Percentiles rank a stretch among this genome's conserved stretches.
These are phyloP conservation scores for Fusarium armeniacum DNA, from an alignment of 2,329 filamentous ascomycete species.

Conservation along the genomic window DNA sequence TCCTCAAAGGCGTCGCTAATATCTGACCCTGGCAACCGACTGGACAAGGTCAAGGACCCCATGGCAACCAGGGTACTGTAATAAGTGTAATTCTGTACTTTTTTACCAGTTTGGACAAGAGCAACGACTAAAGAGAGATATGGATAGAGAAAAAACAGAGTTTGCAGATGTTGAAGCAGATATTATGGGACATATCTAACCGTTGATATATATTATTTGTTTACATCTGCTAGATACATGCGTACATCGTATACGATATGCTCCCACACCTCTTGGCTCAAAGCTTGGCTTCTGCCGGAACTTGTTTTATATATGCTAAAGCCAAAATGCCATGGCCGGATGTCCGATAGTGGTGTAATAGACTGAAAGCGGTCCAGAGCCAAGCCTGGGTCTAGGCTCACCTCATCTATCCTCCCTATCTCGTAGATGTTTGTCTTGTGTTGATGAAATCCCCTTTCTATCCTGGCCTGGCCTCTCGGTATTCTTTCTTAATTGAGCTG, in stretches of 20 bases:
- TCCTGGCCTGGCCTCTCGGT: slow-evolving; percentile 27
- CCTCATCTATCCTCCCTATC: background rate
- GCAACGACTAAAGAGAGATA: slow-evolving; percentile 10
- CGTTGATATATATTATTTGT: background rate
- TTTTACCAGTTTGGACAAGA: slow-evolving; percentile 32
- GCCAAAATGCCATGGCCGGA: slow-evolving; percentile 27
- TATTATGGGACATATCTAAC: background rate
- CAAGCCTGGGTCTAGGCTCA: slow-evolving; percentile 14
- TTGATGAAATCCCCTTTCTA: slow-evolving; percentile 30
- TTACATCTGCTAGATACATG: background rate
- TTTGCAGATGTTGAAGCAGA: background rate
- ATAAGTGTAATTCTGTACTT: slow-evolving; percentile 32
- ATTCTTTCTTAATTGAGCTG: slow-evolving; percentile 43
- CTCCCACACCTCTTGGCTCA: slow-evolving; percentile 29
- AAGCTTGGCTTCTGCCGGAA: slow-evolving; percentile 27
- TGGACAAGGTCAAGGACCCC: slow-evolving; percentile 21
- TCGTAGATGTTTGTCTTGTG: slow-evolving; percentile 15
- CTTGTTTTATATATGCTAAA: slow-evolving; percentile 36
- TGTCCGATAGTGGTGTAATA: slow-evolving; percentile 40
- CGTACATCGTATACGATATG: slow-evolving; percentile 9
- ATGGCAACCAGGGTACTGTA: slow-evolving; percentile 36
- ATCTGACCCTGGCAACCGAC: slow-evolving; percentile 25
- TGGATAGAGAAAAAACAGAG: slow-evolving; percentile 1
- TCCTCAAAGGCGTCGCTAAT: slow-evolving; percentile 5
- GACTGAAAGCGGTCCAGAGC: slow-evolving; percentile 25